Percentiles rank a stretch among this genome's conserved stretches.
phyloP scores from a whole-genome alignment of 2,329 filamentous ascomycete species.

The Pseudocercospora vitis region DNA sequence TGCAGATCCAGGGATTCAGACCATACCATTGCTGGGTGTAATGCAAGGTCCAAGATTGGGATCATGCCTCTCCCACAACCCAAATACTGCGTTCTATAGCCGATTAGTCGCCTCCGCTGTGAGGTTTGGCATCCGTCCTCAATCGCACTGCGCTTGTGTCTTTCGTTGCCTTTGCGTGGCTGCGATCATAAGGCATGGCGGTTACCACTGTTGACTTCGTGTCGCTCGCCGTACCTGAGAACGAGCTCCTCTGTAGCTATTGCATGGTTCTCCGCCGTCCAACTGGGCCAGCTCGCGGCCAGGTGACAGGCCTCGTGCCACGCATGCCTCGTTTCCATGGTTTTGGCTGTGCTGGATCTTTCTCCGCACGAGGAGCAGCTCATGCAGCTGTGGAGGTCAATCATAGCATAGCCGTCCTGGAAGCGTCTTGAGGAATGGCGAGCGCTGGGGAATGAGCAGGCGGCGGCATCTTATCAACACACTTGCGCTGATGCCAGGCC shows the following conservation, averaged over 20 bases:
- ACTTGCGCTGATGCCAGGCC: background rate
- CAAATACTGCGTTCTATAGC: too few species aligned
- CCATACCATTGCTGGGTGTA: background rate
- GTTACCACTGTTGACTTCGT: too few species aligned
- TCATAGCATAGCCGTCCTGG: background rate
- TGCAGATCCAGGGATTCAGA: background rate
- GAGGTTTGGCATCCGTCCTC: too few species aligned
- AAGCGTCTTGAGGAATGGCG: background rate
- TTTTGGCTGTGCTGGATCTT: constrained; percentile 8
- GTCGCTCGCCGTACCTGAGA: background rate
- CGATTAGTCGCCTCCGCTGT: too few species aligned
- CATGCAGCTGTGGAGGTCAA: background rate
- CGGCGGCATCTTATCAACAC: background rate
- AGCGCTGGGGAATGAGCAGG: background rate
- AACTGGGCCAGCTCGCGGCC: constrained; percentile 6
- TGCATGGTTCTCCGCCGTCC: constrained; percentile 8
- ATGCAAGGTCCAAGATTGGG: background rate
- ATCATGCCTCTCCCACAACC: background rate
- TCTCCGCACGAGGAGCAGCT: constrained; percentile 13
- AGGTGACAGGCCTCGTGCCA: constrained; percentile 20
- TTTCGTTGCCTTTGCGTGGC: background rate
- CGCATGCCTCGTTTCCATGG: constrained; percentile 8
- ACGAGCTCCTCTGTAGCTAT: background rate
- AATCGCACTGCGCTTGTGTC: background rate
- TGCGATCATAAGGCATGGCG: background rate